Base-by-base conservation (phyloP, 257 asterid species). In the Gentiana straminea region DNA sequence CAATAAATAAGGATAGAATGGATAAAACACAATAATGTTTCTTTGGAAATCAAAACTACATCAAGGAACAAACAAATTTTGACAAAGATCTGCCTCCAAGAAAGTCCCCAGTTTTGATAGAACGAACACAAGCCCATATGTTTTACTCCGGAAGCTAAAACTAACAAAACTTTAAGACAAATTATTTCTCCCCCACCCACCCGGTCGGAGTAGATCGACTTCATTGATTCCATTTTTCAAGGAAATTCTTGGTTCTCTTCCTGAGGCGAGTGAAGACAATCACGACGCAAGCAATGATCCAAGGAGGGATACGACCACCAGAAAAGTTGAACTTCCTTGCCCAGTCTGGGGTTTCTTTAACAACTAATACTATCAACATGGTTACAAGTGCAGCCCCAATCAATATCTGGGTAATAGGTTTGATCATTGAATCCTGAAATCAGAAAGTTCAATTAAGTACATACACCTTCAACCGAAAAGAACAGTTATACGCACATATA, bases 251-350 rank as follows among this genome's bases (percentile, higher is more conserved):
- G 45, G 94, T 84, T 79, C 95, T 85, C 87, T 82, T 88, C 77
- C 94, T 72, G 86, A 88, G 36, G 62, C 96, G 88, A 46, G 84
- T 80, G 80, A 88, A 88, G 58, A 84, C 70, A 51, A 88, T 79
- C 44, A 88, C 94, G 3, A 33, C 96, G 39, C 87, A 81, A 41
- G 95, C 96, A 58, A 88, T 65, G 62, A 88, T 63, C 96, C 95
- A 88, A 2, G 96, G 90, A 60, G 95, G 84, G 57, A 83, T 54
- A 12, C 65, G 63, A 39, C 66, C 76, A 33, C 74, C 72, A 3
- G 84, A 67, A 64, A 81, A 68, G 67, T 75, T 76, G 53, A 86
- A 51, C 58, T 74, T 74, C 56, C 74, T 76, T 0, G 81, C 82
- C 95, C 94, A 86, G 35, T 60, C 68, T 8, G 95, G 95, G 64